Evolutionary conservation across 768 basidiomycete species (phyloP).

Genomic region (Tephrocybe sp.): DNA sequence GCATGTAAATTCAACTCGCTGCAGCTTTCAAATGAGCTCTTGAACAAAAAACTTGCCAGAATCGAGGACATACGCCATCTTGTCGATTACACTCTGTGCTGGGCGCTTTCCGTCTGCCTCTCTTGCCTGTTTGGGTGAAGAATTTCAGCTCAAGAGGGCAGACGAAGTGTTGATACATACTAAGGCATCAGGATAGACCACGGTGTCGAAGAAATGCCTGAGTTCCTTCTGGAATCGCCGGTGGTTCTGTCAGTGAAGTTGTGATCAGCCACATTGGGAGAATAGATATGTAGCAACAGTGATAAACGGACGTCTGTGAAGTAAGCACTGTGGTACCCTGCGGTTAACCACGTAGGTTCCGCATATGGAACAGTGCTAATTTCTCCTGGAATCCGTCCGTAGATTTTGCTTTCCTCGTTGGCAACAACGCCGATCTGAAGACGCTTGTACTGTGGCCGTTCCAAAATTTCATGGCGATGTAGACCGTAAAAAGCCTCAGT

Average conservation of each 20-base stretch:
- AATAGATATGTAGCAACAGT: no score
- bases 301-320: slow-evolving; percentile 68
- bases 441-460: slow-evolving; percentile 62
- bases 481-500: slow-evolving; percentile 81
- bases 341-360: slow-evolving; percentile 74
- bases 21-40: slow-evolving; percentile 24
- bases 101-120: slow-evolving; percentile 90
- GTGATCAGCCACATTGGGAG: no score
- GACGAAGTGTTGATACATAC: slow-evolving; percentile 12
- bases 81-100: slow-evolving; percentile 73
- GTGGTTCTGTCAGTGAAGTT: slow-evolving; percentile 59
- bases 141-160: background rate
- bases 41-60: slow-evolving; percentile 51
- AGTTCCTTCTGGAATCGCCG: slow-evolving; percentile 53
- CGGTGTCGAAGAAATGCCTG: slow-evolving; percentile 67
- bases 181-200: slow-evolving; percentile 50
- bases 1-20: slow-evolving; percentile 76
- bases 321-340: slow-evolving; percentile 72
- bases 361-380: slow-evolving; percentile 74
- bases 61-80: slow-evolving; percentile 82
- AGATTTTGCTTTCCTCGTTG: slow-evolving; percentile 54
- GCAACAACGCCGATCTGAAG: slow-evolving; percentile 64
- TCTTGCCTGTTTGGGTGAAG: slow-evolving; percentile 40
- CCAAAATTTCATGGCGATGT: slow-evolving; percentile 70
- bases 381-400: slow-evolving; percentile 46